phyloP scores from a whole-genome alignment of 2,329 filamentous ascomycete genomes.

The Calonectria fujianensis region DNA sequence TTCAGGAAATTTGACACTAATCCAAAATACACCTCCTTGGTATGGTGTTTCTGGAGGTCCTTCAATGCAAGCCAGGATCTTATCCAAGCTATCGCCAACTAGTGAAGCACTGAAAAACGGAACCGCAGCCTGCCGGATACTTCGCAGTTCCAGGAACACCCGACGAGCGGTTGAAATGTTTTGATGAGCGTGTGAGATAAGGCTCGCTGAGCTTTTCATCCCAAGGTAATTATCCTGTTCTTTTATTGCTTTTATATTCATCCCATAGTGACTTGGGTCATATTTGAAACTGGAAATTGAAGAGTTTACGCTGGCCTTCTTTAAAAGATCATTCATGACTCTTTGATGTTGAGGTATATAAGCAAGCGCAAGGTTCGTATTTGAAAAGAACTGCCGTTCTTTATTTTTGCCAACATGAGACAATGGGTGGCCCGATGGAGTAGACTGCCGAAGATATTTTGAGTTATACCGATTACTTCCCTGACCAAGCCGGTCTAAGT shows the following conservation, averaged over 20 bases:
- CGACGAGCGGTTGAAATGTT: neutral
- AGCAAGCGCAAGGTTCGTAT: no score
- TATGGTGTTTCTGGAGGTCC: slow-evolving; percentile 34
- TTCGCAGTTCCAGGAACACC: slow-evolving; percentile 4
- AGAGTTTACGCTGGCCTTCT: neutral
- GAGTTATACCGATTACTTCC: no score
- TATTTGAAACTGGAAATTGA: neutral
- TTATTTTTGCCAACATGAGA: neutral
- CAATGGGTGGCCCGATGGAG: neutral
- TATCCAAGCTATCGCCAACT: slow-evolving; percentile 25
- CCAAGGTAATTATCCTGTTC: neutral
- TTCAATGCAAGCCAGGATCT: slow-evolving; percentile 20
- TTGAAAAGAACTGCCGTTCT: neutral
- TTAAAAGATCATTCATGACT: slow-evolving; percentile 9
- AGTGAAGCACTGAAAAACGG: slow-evolving; percentile 25
- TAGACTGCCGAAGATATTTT: neutral
- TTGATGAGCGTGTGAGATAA: neutral
- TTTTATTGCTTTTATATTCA: neutral
- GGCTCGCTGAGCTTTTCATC: neutral
- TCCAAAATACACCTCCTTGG: slow-evolving; percentile 24
- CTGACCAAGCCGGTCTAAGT: neutral
- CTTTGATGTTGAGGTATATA: slow-evolving; percentile 4
- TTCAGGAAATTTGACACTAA: slow-evolving; percentile 14
- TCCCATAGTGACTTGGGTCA: neutral
- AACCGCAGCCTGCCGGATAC: neutral